Evolutionary conservation across 257 asterid genomes (phyloP).

Genomic region (Parsonsia alboflavescens): DNA sequence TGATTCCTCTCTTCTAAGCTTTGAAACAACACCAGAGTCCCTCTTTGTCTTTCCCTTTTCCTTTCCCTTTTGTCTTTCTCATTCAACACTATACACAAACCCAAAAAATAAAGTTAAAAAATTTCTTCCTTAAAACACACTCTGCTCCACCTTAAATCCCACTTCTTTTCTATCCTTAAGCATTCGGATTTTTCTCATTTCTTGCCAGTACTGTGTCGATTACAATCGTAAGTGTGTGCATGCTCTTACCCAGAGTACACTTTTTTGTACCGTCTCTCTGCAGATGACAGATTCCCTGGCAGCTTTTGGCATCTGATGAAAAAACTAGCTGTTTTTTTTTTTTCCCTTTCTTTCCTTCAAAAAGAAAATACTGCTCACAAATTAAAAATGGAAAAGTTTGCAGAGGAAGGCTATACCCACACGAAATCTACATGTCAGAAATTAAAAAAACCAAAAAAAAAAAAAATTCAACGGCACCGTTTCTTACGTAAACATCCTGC

Average conservation of each 20-base stretch:
- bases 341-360: too few species aligned
- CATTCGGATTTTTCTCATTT: slow-evolving; percentile 3
- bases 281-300: slow-evolving; percentile 46
- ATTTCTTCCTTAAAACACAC: slow-evolving; percentile 19
- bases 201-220: slow-evolving; percentile 11
- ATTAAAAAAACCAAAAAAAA: not conserved
- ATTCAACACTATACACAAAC: slow-evolving; percentile 22
- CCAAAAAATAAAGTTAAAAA: slow-evolving; percentile 30
- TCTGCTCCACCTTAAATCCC: not conserved
- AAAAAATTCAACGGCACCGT: not conserved
- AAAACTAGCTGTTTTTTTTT: not conserved
- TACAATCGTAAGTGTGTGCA: slow-evolving; percentile 34
- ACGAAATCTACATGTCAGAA: slow-evolving; percentile 54
- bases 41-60: not conserved
- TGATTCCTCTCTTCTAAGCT: slow-evolving; percentile 32
- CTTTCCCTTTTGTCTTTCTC: slow-evolving; percentile 37
- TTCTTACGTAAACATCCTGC: slow-evolving; percentile 16
- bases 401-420: slow-evolving; percentile 38
- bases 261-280: slow-evolving; percentile 23
- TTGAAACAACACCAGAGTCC: slow-evolving; percentile 18
- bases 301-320: slow-evolving; percentile 28
- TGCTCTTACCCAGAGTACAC: slow-evolving; percentile 44
- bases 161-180: slow-evolving; percentile 13
- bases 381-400: slow-evolving; percentile 22
- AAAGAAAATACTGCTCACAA: slow-evolving; percentile 3